phyloP scores from a whole-genome alignment of 2,329 filamentous ascomycete species.

The Dothiorella sarmentorum region DNA sequence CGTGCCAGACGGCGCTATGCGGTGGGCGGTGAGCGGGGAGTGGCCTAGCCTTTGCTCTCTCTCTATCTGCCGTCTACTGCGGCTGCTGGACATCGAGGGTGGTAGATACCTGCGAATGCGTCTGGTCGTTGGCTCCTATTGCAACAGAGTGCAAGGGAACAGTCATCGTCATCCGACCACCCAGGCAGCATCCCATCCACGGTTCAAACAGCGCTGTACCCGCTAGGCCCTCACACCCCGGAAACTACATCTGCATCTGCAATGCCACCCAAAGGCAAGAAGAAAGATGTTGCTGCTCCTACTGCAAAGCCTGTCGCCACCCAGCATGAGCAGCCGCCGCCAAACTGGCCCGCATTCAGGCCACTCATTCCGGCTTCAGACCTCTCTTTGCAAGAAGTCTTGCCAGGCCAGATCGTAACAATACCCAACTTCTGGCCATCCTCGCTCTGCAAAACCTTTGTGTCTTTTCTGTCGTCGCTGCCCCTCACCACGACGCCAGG shows the following conservation, averaged over 20 bases:
- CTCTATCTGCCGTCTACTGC: background rate
- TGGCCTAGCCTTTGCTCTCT: background rate
- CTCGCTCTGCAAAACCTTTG: slow-evolving; percentile 71
- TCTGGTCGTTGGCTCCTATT: background rate
- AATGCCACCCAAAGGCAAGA: slow-evolving; percentile 35
- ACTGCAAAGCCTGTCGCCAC: slow-evolving; percentile 5
- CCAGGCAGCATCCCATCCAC: background rate
- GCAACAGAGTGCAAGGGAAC: background rate
- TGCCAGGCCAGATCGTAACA: slow-evolving; percentile 67
- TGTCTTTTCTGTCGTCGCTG: slow-evolving; percentile 67
- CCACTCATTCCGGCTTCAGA: slow-evolving; percentile 65
- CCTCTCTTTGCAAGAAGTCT: slow-evolving; percentile 56
- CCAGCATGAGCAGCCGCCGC: slow-evolving; percentile 29
- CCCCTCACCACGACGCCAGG: slow-evolving; percentile 74
- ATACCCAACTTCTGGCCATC: slow-evolving; percentile 72
- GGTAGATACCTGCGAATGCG: background rate
- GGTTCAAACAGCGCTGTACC: too few relatives aligned
- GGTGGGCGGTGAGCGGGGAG: slow-evolving; percentile 1
- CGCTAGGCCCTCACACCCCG: background rate
- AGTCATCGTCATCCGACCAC: slow-evolving; percentile 10
- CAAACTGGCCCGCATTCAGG: slow-evolving; percentile 69
- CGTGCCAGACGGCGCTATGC: background rate
- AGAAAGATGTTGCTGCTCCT: slow-evolving; percentile 20
- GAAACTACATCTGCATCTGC: background rate
- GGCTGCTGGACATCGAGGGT: background rate